Conservation (phyloP, 2,329 filamentous ascomycete species). For the Penicillium sclerotiorum region DNA sequence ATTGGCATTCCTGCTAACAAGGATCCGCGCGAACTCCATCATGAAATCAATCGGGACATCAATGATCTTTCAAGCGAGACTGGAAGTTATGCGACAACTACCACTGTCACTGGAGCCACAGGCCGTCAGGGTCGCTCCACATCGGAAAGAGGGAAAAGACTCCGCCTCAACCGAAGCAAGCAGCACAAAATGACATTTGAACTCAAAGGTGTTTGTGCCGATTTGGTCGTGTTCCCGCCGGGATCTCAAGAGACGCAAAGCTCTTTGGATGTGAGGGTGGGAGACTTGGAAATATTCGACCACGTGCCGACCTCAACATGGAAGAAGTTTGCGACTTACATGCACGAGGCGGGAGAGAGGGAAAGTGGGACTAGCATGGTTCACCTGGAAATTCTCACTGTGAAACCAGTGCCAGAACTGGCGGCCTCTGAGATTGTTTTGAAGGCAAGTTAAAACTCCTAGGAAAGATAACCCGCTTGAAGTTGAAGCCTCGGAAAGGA, state of each 20-base stretch:
- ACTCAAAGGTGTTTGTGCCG: conserved; percentile 78
- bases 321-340: conserved; percentile 97
- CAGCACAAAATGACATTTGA: conserved; percentile 96
- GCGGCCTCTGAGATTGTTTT: conserved; percentile 89
- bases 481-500: too few species aligned
- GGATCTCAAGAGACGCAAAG: conserved; percentile 79
- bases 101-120: conserved; percentile 50
- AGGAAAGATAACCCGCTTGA: too few species aligned
- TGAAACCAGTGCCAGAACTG: conserved; percentile 80
- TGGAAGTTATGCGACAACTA: conserved; percentile 80
- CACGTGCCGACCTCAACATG: conserved; percentile 94
- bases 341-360: conserved; percentile 81
- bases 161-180: conserved; percentile 81
- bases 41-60: conserved; percentile 83
- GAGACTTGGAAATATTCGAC: conserved; percentile 87
- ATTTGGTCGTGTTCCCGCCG: conserved; percentile 78
- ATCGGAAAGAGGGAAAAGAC: conserved; percentile 54
- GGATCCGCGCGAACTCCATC: conserved; percentile 78
- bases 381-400: conserved; percentile 83
- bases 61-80: conserved; percentile 87
- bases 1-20: conserved; percentile 87
- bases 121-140: conserved; percentile 38
- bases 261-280: conserved; percentile 80
- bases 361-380: conserved; percentile 88
- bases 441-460: conserved; percentile 61